Evolutionary conservation across 371 early-diverging fungal genomes (phyloP).

Genomic region (Actinomortierella ambigua): DNA sequence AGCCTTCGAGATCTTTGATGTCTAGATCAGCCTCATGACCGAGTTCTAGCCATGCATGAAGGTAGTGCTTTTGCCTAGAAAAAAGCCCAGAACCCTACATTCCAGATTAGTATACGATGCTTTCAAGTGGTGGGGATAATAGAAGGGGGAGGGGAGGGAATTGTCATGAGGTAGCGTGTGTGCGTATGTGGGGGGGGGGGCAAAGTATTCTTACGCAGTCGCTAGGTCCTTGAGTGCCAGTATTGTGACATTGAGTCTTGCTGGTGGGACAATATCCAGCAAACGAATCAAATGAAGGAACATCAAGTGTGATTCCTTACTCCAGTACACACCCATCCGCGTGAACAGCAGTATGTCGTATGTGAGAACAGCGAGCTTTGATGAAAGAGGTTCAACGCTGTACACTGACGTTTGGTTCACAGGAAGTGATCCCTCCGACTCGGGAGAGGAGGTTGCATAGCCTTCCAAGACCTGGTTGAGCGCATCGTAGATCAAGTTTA

Average conservation of each 20-base stretch:
- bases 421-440: no score
- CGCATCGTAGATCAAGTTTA: no score
- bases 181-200: no score
- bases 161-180: no score
- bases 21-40: background rate
- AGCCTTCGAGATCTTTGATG: background rate
- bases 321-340: slow-evolving; percentile 17
- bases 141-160: no score
- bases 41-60: slow-evolving; percentile 10
- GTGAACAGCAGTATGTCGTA: slow-evolving; percentile 27
- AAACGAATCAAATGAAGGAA: slow-evolving; percentile 17
- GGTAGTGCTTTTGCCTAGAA: slow-evolving; percentile 19
- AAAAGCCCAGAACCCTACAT: no score
- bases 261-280: slow-evolving; percentile 16
- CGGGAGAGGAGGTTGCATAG: no score
- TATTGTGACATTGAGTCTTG: slow-evolving; percentile 11
- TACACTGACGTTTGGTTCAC: no score
- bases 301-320: slow-evolving; percentile 9
- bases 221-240: slow-evolving; percentile 27
- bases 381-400: no score
- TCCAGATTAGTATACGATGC: no score
- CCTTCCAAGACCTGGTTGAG: no score
- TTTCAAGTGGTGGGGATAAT: no score
- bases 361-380: slow-evolving; percentile 6
- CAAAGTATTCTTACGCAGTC: slow-evolving; percentile 15